Evolutionary conservation across 2,329 filamentous ascomycete species (phyloP).

Genomic region (Sarocladium brachiariae): DNA sequence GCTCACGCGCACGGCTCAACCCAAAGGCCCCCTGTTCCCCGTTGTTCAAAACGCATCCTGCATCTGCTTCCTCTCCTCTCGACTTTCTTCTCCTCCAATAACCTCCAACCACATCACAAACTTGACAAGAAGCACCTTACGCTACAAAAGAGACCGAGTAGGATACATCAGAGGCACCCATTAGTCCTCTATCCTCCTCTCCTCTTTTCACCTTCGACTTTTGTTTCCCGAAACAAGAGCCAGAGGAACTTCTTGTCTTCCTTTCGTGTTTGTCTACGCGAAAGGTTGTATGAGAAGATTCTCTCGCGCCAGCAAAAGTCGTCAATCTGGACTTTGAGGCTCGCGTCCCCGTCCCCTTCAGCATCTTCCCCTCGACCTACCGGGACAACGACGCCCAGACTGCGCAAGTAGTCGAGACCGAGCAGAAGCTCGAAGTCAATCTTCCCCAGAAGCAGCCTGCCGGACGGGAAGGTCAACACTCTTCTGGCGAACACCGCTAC

Average conservation of each 20-base stretch:
- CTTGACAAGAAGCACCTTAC: conserved; percentile 19
- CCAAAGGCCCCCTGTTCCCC: conserved; percentile 4
- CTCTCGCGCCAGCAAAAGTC: conserved; percentile 63
- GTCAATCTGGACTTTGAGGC: conserved; percentile 99
- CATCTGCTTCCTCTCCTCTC: conserved; percentile 24
- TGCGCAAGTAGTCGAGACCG: conserved; percentile 40
- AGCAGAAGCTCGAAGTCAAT: conserved; percentile 78
- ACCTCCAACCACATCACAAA: conserved; percentile 29
- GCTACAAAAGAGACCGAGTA: conserved; percentile 21
- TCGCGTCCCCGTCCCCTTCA: conserved; percentile 98
- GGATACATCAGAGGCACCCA: conserved; percentile 24
- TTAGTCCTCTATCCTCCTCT: conserved; percentile 25
- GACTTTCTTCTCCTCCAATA: conserved; percentile 29
- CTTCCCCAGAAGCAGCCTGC: conserved; percentile 58
- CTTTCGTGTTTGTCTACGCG: conserved; percentile 58
- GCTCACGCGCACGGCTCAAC: conserved; percentile 1
- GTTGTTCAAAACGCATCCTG: conserved; percentile 31
- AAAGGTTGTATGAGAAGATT: conserved; percentile 58
- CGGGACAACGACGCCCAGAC: conserved; percentile 48
- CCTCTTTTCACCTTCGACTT: conserved; percentile 34
- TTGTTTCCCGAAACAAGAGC: conserved; percentile 55
- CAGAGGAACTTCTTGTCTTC: conserved; percentile 63
- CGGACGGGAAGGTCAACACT: conserved; percentile 97
- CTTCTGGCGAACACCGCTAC: conserved; percentile 56
- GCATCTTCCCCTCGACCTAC: conserved; percentile 99